Evolutionary conservation across 1,139 yeast genomes (phyloP).

Genomic region (Geotrichum histeridarum): DNA sequence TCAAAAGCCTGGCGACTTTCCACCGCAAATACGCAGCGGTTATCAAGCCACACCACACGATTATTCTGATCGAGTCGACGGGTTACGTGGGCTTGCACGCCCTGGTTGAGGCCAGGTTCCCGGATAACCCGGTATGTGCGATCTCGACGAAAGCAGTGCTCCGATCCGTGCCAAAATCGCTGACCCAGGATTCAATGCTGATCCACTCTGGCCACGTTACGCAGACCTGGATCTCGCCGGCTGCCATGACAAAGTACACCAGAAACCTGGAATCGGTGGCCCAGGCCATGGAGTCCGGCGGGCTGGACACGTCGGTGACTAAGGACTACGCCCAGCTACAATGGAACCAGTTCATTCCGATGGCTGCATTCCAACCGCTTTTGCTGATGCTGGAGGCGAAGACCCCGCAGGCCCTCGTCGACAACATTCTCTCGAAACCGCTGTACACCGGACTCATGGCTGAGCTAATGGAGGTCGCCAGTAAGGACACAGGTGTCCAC

Average conservation of each 20-base stretch:
- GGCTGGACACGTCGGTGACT: constrained; percentile 7
- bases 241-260: constrained; percentile 20
- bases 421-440: constrained; percentile 78
- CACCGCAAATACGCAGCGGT: constrained; percentile 14
- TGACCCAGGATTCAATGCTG: constrained; percentile 8
- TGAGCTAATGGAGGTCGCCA: constrained; percentile 17
- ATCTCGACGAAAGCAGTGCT: constrained; percentile 22
- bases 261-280: neutral
- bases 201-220: constrained; percentile 17
- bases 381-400: constrained; percentile 68
- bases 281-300: constrained; percentile 4
- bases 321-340: constrained; percentile 41
- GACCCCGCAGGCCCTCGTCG: constrained; percentile 51
- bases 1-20: constrained; percentile 25
- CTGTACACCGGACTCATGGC: constrained; percentile 61
- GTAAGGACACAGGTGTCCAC: constrained; percentile 5
- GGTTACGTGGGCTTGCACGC: constrained; percentile 32
- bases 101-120: constrained; percentile 28
- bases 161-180: constrained; percentile 8
- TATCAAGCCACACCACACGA: constrained; percentile 27
- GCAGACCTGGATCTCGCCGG: constrained; percentile 19
- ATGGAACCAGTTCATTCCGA: constrained; percentile 80
- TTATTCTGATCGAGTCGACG: constrained; percentile 33
- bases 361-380: constrained; percentile 71
- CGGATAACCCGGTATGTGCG: constrained; percentile 27